Evolutionary conservation across 331 rosid species (phyloP).

Genomic region (Quercus phellos): DNA sequence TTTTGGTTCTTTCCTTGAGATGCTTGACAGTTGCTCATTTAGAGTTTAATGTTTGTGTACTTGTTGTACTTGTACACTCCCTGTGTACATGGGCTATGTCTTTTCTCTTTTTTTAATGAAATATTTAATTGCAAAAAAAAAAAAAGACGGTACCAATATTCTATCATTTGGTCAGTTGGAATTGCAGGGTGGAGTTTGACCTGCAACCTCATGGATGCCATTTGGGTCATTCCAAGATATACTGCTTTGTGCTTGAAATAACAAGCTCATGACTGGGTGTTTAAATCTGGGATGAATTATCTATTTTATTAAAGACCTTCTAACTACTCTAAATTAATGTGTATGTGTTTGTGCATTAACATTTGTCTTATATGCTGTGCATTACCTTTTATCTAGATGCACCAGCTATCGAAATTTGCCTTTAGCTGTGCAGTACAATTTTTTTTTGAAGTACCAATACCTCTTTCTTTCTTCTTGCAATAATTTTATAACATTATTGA

Average conservation of each 20-base stretch:
- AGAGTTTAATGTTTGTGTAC: too few species aligned
- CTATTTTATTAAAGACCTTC: not conserved
- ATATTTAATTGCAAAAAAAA: too few species aligned
- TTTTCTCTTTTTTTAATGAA: too few species aligned
- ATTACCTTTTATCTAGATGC: conserved; percentile 11
- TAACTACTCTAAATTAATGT: not conserved
- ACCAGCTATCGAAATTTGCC: conserved; percentile 7
- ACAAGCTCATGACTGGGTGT: not conserved
- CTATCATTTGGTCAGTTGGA: not conserved
- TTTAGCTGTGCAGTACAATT: not conserved
- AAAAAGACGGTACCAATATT: not conserved
- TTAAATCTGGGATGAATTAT: not conserved
- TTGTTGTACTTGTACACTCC: too few species aligned
- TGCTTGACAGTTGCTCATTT: too few species aligned
- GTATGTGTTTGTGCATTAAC: not conserved
- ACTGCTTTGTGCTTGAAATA: not conserved
- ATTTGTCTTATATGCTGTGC: conserved; percentile 1
- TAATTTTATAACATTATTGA: conserved; percentile 9
- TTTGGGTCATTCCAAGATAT: not conserved
- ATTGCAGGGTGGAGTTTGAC: not conserved
- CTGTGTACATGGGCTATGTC: too few species aligned
- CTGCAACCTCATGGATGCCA: not conserved
- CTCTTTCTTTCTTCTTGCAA: conserved; percentile 10
- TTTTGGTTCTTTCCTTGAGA: too few species aligned
- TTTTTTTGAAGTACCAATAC: conserved; percentile 10